phyloP scores from a whole-genome alignment of 73 alveolate genomes.

The Tetrahymena elliotti region DNA sequence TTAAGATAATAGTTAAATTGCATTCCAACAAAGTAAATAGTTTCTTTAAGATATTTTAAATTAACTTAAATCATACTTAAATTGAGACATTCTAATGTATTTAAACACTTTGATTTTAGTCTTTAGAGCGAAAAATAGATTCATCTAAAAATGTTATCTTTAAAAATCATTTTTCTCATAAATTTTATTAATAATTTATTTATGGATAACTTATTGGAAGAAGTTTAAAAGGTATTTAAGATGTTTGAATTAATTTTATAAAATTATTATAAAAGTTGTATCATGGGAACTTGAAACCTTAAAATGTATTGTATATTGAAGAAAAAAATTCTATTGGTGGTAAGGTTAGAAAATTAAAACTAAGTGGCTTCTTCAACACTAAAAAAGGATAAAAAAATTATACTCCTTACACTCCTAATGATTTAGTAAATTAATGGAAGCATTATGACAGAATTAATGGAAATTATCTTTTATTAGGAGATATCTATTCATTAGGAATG shows the following conservation, averaged over 20 bases:
- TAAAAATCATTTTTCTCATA: no score
- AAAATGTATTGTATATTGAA: background rate
- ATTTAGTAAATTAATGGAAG: background rate
- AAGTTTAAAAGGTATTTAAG: no score
- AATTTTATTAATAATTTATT: no score
- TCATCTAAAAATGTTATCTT: no score
- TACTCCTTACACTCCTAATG: background rate
- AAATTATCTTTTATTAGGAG: background rate
- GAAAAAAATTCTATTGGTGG: background rate
- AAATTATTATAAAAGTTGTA: background rate
- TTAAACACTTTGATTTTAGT: no score
- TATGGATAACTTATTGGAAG: no score
- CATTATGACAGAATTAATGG: background rate
- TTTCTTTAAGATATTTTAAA: no score
- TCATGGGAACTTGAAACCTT: background rate
- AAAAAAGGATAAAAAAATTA: background rate
- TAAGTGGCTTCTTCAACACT: background rate
- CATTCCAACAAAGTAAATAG: background rate
- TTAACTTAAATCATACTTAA: background rate
- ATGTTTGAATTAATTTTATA: no score
- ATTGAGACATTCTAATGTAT: no score
- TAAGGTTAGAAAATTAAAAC: background rate
- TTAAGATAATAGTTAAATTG: background rate
- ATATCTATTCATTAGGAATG: background rate
- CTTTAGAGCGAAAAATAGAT: no score